Evolutionary conservation across 495 filamentous ascomycete species (phyloP).

Genomic region (Penicillium canescens): DNA sequence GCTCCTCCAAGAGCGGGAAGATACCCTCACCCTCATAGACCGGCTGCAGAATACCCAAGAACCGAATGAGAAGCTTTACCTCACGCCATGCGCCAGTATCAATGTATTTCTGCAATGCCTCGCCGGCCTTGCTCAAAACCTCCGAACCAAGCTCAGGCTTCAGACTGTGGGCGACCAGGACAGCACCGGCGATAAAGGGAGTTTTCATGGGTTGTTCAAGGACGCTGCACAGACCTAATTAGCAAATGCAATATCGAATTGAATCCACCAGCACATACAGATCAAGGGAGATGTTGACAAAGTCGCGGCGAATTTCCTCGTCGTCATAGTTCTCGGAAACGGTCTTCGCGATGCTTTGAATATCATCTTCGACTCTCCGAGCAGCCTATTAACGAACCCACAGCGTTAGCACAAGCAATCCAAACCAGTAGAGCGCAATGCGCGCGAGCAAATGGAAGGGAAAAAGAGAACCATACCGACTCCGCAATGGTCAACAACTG

Average conservation of each 20-base stretch:
- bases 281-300: constrained; percentile 70
- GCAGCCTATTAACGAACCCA: constrained; percentile 51
- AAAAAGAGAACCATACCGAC: constrained; percentile 53
- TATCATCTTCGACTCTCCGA: constrained; percentile 78
- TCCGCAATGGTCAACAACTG: constrained; percentile 83
- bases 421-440: not conserved
- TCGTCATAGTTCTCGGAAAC: constrained; percentile 82
- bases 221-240: constrained; percentile 35
- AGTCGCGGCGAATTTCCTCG: constrained; percentile 65
- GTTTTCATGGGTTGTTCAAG: constrained; percentile 96
- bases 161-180: constrained; percentile 71
- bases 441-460: constrained; percentile 1
- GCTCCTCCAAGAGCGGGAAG: constrained; percentile 79
- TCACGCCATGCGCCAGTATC: constrained; percentile 78
- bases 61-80: constrained; percentile 86
- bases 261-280: constrained; percentile 51
- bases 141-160: constrained; percentile 71
- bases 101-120: constrained; percentile 60
- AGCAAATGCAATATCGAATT: constrained; percentile 5
- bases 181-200: constrained; percentile 82
- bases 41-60: constrained; percentile 78
- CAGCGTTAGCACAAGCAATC: constrained; percentile 7
- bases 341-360: constrained; percentile 69
- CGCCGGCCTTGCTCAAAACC: constrained; percentile 60
- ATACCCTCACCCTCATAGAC: constrained; percentile 81